These are phyloP conservation scores for Anthostomella pinea DNA, from an alignment of 2,329 filamentous ascomycete species.

Conservation along the genomic window DNA sequence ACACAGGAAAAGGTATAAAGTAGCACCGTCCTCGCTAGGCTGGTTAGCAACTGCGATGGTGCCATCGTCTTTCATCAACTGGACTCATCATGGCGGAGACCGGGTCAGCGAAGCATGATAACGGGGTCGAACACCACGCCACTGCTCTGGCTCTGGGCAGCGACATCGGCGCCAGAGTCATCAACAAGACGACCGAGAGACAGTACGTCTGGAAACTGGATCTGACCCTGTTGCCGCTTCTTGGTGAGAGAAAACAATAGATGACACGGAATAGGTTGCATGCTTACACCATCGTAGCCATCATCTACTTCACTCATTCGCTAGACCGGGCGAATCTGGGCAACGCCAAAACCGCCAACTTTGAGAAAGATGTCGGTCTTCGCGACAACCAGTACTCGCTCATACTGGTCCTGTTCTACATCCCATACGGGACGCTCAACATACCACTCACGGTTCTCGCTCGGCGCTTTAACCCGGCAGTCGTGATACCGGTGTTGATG, in stretches of 20 bases:
- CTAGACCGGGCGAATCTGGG: constrained; percentile 31
- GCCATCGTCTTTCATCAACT: too few species aligned
- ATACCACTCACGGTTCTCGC: constrained; percentile 25
- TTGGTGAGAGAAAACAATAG: constrained; percentile 6
- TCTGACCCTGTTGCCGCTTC: constrained; percentile 15
- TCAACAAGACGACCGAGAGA: constrained; percentile 8
- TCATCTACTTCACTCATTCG: constrained; percentile 24
- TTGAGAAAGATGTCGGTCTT: constrained; percentile 29
- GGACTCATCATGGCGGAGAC: too few species aligned
- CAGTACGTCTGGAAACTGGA: constrained; percentile 17
- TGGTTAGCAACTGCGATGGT: too few species aligned
- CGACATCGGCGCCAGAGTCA: neutral
- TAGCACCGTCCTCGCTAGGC: too few species aligned
- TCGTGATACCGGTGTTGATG: constrained; percentile 29
- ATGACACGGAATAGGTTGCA: neutral
- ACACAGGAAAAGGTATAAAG: too few species aligned
- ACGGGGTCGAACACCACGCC: too few species aligned
- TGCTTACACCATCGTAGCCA: constrained; percentile 1
- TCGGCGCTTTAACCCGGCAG: constrained; percentile 25
- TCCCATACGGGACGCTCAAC: constrained; percentile 29
- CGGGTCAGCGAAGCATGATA: too few species aligned
- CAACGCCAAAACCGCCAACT: constrained; percentile 30
- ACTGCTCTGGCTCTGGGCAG: too few species aligned
- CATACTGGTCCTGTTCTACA: constrained; percentile 32
- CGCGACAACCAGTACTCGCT: constrained; percentile 30